These are phyloP conservation scores for Corylus avellana DNA, from an alignment of 306 rosid species.

Conservation along the genomic window DNA sequence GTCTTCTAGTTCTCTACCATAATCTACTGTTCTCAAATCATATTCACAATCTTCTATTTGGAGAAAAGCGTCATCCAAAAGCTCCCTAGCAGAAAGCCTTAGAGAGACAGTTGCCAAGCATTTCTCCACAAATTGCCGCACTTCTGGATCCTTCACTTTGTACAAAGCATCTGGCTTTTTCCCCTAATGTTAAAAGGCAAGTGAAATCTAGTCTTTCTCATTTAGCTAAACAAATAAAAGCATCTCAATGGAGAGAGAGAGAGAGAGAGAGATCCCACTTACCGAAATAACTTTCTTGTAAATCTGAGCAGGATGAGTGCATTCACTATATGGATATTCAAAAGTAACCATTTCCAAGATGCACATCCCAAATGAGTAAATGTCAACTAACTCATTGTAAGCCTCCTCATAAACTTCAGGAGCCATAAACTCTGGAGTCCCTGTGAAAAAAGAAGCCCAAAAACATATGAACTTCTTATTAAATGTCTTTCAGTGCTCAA, in stretches of 20 bases:
- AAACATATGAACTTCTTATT: conserved; percentile 25
- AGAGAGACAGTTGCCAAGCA: conserved; percentile 77
- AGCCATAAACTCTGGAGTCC: conserved; percentile 99
- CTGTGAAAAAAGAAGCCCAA: conserved; percentile 34
- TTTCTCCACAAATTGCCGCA: conserved; percentile 79
- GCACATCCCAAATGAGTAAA: conserved; percentile 97
- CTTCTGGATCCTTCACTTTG: conserved; percentile 83
- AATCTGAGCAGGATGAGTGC: conserved; percentile 92
- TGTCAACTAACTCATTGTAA: conserved; percentile 90
- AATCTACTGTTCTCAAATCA: conserved; percentile 46
- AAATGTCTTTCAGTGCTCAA: conserved; percentile 24
- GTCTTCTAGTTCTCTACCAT: conserved; percentile 35
- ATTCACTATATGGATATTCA: conserved; percentile 96
- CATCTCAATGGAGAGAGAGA: background rate
- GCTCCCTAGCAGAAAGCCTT: conserved; percentile 88
- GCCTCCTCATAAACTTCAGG: conserved; percentile 95
- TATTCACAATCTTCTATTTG: conserved; percentile 53
- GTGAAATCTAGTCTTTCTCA: conserved; percentile 23
- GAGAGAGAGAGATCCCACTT: conserved; percentile 42
- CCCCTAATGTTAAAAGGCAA: conserved; percentile 55
- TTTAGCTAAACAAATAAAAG: conserved; percentile 12
- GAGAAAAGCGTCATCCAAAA: conserved; percentile 84
- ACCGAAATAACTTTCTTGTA: conserved; percentile 96
- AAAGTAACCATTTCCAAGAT: conserved; percentile 91
- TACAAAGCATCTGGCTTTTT: conserved; percentile 85